Evolutionary conservation across 2,329 filamentous ascomycete species (phyloP).

Genomic region (Dactylonectria estremocensis): DNA sequence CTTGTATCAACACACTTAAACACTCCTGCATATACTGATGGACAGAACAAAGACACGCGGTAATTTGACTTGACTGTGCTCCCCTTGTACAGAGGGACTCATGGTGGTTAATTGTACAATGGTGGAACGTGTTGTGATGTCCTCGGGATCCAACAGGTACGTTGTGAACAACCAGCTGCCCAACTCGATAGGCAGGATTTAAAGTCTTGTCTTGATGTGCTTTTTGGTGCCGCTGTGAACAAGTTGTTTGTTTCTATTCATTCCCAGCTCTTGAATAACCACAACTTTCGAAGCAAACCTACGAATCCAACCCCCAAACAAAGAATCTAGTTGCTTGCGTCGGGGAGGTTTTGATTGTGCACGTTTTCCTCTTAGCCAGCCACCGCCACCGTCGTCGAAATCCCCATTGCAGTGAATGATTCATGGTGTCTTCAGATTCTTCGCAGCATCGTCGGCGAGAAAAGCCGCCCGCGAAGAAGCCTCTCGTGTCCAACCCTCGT

Average conservation of each 20-base stretch:
- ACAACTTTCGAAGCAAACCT: too few relatives aligned
- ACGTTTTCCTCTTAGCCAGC: too few relatives aligned
- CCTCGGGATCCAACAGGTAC: background rate
- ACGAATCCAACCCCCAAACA: too few relatives aligned
- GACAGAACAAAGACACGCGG: background rate
- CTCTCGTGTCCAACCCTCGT: too few relatives aligned
- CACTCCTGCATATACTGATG: background rate
- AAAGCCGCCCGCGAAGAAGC: too few relatives aligned
- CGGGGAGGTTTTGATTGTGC: too few relatives aligned
- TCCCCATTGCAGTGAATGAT: too few relatives aligned
- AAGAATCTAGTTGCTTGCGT: too few relatives aligned
- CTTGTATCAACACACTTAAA: constrained; percentile 7
- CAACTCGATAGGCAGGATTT: background rate
- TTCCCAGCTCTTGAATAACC: background rate
- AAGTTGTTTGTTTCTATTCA: background rate
- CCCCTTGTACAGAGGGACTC: constrained; percentile 3
- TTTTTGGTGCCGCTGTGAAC: background rate
- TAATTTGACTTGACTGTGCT: background rate
- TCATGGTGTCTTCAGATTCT: too few relatives aligned
- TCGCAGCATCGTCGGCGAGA: too few relatives aligned
- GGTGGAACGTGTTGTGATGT: background rate
- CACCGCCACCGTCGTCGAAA: too few relatives aligned
- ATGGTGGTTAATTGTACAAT: background rate
- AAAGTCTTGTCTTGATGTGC: background rate
- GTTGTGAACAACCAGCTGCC: background rate